Evolutionary conservation across 2,329 filamentous ascomycete species (phyloP).

Genomic region (Colletotrichum tamarilloi): DNA sequence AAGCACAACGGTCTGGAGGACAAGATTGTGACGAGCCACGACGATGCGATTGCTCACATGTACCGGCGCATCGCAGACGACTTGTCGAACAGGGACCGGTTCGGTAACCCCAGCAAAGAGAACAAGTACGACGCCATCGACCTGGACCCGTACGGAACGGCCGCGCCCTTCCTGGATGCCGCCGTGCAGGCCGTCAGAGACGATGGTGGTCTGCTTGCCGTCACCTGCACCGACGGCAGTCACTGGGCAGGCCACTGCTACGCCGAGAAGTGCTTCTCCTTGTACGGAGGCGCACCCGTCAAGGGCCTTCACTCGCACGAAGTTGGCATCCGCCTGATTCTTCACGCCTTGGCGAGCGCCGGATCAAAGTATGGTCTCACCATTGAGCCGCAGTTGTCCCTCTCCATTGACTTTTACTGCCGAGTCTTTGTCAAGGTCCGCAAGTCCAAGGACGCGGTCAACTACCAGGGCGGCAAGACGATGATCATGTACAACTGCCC

Average conservation of each 20-base stretch:
- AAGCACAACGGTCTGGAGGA: conserved; percentile 81
- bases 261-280: conserved; percentile 89
- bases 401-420: conserved; percentile 96
- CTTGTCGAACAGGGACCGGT: conserved; percentile 54
- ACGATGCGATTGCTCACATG: conserved; percentile 93
- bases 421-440: conserved; percentile 87
- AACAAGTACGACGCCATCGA: conserved; percentile 92
- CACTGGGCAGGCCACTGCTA: conserved; percentile 96
- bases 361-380: conserved; percentile 88
- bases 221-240: conserved; percentile 96
- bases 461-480: conserved; percentile 88
- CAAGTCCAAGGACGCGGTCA: conserved; percentile 86
- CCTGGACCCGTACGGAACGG: conserved; percentile 94
- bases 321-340: conserved; percentile 85
- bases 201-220: conserved; percentile 90
- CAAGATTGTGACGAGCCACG: conserved; percentile 78
- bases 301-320: conserved; percentile 92
- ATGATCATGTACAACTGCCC: conserved; percentile 93
- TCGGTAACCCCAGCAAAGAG: conserved; percentile 50
- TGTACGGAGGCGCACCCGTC: conserved; percentile 91
- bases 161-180: conserved; percentile 90
- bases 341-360: conserved; percentile 82
- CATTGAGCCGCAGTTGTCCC: conserved; percentile 89
- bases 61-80: conserved; percentile 75
- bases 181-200: conserved; percentile 85